These are phyloP conservation scores for Diaporthe velutina DNA, from an alignment of 2,329 filamentous ascomycete species.

Conservation along the genomic window DNA sequence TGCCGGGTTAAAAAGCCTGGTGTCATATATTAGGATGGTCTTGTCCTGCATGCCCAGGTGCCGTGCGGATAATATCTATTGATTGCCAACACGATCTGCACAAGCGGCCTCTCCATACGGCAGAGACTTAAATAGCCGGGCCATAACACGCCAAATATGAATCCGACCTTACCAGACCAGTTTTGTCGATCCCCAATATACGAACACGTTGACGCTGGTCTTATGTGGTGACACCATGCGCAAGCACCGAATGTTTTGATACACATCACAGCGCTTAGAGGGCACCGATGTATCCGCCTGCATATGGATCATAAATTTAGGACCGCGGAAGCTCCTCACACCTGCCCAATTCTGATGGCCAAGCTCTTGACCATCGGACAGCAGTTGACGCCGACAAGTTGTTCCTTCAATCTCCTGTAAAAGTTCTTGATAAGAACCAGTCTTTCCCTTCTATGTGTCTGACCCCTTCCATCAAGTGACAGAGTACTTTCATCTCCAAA, in stretches of 20 bases:
- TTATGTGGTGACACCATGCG: not conserved
- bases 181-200: not conserved
- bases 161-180: not conserved
- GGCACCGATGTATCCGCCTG: not conserved
- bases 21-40: not conserved
- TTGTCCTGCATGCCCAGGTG: not conserved
- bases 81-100: not conserved
- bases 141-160: not conserved
- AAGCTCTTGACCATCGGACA: not conserved
- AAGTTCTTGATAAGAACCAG: not conserved
- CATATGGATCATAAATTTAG: not conserved
- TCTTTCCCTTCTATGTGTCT: not conserved
- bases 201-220: too few species aligned
- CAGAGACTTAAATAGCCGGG: conserved; percentile 11
- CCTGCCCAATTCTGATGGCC: not conserved
- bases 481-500: not conserved
- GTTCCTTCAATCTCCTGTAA: too few species aligned
- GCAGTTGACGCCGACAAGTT: not conserved
- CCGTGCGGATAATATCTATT: not conserved
- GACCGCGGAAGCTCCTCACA: not conserved
- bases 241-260: not conserved
- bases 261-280: not conserved
- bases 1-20: not conserved
- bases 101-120: not conserved
- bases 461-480: too few species aligned